Base-by-base conservation (phyloP, 176 grass and related monocot genomes). In the Neostapfia colusana region DNA sequence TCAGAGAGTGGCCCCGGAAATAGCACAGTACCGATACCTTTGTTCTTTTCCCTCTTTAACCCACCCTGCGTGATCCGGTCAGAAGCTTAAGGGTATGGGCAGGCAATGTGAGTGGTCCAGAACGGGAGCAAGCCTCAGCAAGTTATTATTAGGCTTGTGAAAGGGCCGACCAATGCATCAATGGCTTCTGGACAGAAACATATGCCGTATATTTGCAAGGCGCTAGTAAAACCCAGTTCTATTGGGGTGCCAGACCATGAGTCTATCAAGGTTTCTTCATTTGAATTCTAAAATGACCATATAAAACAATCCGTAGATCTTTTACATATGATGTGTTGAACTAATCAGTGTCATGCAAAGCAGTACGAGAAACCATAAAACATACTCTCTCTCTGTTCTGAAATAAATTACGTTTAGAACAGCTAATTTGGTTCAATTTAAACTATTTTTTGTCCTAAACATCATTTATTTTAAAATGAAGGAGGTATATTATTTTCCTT, bases 131-230 rank as follows among this genome's bases (percentile, higher is more conserved):
- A 65, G 20, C 43, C n/a, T 48, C 57, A 18, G 25, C 7, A 7
- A 54, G 20, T 57, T 56, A 69, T 73, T 55, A 73, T 66, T 60
- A 68, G 50, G 49, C 27, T 74, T 51, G 51, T 85, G 83, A 80
- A 80, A 75, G 68, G 23, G 23, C 70, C 63, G 63, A 81, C 77
- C 77, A 35, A 50, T 69, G 70, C 71, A 86, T 81, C 62, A 81
- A 86, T 81, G 10, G 36, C 35, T 72, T 67, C 58, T 67, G 28
- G 62, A 67, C 83, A 67, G 4, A 48, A 74, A 68, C 15, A 58
- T 70, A 16, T 36, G 56, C 21, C 10, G 61, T 9, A 70, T 77
- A 51, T 24, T 17, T 63, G 55, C 21, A 70, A 53, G 18, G 54
- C 9, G 23, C 55, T 26, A 23, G 0, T 12, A 58, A 21, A 81